Evolutionary conservation across 352 stramenopile genomes (phyloP), one percentile per base, ranked within the genome.

Genomic region (Globisporangium spinosum): DNA sequence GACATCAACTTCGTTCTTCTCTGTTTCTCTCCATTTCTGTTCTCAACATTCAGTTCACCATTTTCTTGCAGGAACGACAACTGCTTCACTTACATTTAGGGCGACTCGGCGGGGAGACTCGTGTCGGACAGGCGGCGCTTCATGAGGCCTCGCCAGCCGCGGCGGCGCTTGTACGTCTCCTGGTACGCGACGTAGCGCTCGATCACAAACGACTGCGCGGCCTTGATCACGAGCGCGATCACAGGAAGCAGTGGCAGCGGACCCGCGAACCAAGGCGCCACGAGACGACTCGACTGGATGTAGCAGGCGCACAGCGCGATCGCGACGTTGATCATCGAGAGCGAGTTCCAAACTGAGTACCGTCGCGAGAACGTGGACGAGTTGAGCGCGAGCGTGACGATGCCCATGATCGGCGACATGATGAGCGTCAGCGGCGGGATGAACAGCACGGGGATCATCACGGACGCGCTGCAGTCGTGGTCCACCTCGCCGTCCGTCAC

Each of bases 121-220:
- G 84, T 81, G 64, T 94, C 86, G 60, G 86, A 94, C 9, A 91
- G 69, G 27, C 86, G 79, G 25, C 86, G 86, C 71, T 94, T 94
- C 86, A 91, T 91, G 53, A 94, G 82, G 49, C 86, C 86, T 45
- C 86, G 79, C 86, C 86, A 94, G 55, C 86, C 86, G 27, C 86
- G 83, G 38, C 86, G 80, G 9, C 82, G 80, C 29, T 85, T 82
- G 55, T 88, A 78, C 10, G 86, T 90, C 71, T 94, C 86, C 72
- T 91, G 82, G 68, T 88, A 89, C 17, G 86, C 86, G 53, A 94
- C 90, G 67, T 91, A 90, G 29, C 82, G 79, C 60, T 94, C 83
- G 2, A 94, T 75, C 8, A 92, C 62, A 32, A 82, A 89, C 6
- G 80, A 83, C 74, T 91, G 78, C 27, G 79, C 83, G n/a, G 72